Conservation (phyloP, 2,329 filamentous ascomycete species). For the Albophoma yamanashiensis region DNA sequence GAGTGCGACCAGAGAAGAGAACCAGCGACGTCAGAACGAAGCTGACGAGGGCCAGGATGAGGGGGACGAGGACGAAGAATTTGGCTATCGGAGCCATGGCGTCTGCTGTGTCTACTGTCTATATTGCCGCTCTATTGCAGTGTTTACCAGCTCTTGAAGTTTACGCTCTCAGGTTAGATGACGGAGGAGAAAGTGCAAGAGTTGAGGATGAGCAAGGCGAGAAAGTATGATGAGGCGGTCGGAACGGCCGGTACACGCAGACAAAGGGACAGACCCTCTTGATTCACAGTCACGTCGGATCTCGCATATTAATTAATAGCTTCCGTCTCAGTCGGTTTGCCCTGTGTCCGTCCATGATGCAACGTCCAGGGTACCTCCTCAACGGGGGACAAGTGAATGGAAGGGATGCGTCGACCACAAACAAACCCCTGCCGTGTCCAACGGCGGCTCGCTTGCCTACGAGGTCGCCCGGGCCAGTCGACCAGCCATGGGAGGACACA, state of each 20-base stretch:
- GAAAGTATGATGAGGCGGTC: background rate
- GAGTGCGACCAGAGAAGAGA: conserved; percentile 27
- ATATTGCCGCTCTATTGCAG: background rate
- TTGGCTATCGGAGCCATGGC: conserved; percentile 10
- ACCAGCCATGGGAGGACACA: background rate
- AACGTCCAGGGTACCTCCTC: background rate
- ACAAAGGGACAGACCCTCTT: background rate
- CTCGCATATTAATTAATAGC: background rate
- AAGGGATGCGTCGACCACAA: background rate
- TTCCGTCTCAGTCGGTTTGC: background rate
- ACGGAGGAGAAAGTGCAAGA: background rate
- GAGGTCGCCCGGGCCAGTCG: background rate
- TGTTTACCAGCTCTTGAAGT: too few species aligned
- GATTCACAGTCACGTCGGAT: background rate
- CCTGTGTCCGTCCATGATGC: background rate
- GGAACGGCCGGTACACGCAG: too few species aligned
- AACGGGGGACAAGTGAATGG: background rate
- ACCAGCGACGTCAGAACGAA: conserved; percentile 28
- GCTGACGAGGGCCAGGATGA: conserved; percentile 24
- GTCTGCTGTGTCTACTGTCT: conserved; percentile 1
- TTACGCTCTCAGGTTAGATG: background rate
- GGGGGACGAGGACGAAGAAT: conserved; percentile 22
- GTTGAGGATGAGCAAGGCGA: background rate
- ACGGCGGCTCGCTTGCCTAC: background rate
- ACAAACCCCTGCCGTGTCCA: background rate